phyloP scores from a whole-genome alignment of 148 eudicot genomes.

The Nepenthes mirabilis region DNA sequence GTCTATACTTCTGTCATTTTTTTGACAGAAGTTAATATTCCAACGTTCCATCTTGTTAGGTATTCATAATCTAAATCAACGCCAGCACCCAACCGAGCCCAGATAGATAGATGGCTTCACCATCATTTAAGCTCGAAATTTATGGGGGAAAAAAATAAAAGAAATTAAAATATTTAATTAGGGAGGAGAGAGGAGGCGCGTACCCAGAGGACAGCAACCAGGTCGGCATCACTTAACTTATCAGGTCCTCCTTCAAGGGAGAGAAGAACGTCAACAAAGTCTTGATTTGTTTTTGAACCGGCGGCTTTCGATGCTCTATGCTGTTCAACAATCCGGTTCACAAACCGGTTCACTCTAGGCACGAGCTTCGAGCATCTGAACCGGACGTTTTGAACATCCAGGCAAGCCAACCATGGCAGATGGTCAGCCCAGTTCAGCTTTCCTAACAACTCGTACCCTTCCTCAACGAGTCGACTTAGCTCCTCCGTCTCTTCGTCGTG shows the following conservation, averaged over 20 bases:
- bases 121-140: too few relatives aligned
- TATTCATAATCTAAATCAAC: too few relatives aligned
- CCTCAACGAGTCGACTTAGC: slow-evolving; percentile 32
- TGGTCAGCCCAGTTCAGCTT: slow-evolving; percentile 64
- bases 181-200: neutral
- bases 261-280: slow-evolving; percentile 52
- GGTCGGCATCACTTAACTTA: slow-evolving; percentile 43
- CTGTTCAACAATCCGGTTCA: slow-evolving; percentile 32
- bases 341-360: slow-evolving; percentile 48
- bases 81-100: too few relatives aligned
- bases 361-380: slow-evolving; percentile 33
- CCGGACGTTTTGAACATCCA: slow-evolving; percentile 43
- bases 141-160: too few relatives aligned
- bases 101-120: too few relatives aligned
- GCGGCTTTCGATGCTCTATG: slow-evolving; percentile 21
- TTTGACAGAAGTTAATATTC: too few relatives aligned
- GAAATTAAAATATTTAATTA: too few relatives aligned
- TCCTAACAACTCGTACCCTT: slow-evolving; percentile 60
- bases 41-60: too few relatives aligned
- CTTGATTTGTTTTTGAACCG: slow-evolving; percentile 2
- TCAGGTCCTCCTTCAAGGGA: slow-evolving; percentile 30
- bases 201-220: slow-evolving; percentile 74
- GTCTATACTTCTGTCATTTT: too few relatives aligned
- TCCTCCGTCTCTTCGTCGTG: slow-evolving; percentile 21
- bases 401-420: slow-evolving; percentile 26